Base-by-base conservation (phyloP, 2,329 filamentous ascomycete species). In the Xylaria sp. region DNA sequence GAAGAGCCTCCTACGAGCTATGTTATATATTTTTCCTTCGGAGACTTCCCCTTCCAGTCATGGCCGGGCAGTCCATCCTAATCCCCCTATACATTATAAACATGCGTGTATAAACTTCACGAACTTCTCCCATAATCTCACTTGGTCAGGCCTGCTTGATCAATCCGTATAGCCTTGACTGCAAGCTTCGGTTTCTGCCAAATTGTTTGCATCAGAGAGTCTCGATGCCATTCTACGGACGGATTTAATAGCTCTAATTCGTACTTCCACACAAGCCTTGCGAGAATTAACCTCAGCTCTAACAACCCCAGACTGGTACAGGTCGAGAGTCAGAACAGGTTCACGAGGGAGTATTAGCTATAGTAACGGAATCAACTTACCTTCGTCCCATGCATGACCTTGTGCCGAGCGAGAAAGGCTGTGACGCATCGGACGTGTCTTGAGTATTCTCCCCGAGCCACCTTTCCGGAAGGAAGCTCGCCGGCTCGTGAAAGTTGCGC, bases 141-240 rank as follows among this genome's bases (percentile, higher is more conserved):
- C 38, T 42, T 42, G 38, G 6, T 42, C 38, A 42, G 11, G 4
- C 15, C 38, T 3, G 17, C 38, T 42, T 42, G 13, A 10, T 42
- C 38, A 42, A 42, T 17, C 17, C 38, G 38, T 42, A 42, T 15
- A 42, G 54, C 60, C 63, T 42, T 72, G 15, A 72, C 71, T 49
- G 44, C 60, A 53, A 74, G 63, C 48, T 68, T 58, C 0, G 72
- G 74, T 56, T 75, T 75, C 44, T 66, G 49, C 74, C 74, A 77
- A 26, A 75, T 44, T 17, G 66, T 71, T 36, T 74, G 68, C 73
- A 76, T 74, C 15, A 67, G 26, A 26, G 74, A 73, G 26, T 74
- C 69, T 4, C 64, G 56, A 11, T 73, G 73, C 75, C 74, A 76
- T 40, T 77, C 72, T 13, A 76, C 17, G 2, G 56, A 60, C 28